Conservation (phyloP, 345 rosid genomes). For the Gossypioides kirkii region DNA sequence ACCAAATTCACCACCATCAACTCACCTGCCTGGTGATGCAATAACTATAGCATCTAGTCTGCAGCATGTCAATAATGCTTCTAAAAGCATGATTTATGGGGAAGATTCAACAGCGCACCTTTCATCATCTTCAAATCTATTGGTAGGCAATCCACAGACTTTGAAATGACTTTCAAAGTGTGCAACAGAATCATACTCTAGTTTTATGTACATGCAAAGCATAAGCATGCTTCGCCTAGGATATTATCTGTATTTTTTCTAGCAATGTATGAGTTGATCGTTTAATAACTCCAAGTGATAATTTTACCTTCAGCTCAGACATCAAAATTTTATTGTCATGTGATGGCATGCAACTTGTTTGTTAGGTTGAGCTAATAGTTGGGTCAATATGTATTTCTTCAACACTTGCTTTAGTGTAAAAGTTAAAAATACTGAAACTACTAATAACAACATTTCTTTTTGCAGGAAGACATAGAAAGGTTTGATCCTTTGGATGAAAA, state of each 20-base stretch:
- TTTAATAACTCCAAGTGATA: not conserved
- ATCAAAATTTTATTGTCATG: not conserved
- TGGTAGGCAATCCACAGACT: conserved; percentile 33
- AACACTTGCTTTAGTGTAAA: not conserved
- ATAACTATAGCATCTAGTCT: conserved; percentile 36
- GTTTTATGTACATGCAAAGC: not conserved
- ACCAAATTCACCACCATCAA: conserved; percentile 60
- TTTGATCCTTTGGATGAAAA: conserved; percentile 56
- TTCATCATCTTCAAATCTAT: conserved; percentile 41
- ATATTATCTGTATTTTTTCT: conserved; percentile 1
- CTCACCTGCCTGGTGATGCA: conserved; percentile 67
- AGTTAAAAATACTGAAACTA: not conserved
- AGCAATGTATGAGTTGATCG: not conserved
- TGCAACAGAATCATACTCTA: not conserved
- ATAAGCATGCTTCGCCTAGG: not conserved
- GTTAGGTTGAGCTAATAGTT: conserved; percentile 1
- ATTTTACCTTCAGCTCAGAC: not conserved
- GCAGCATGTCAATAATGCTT: conserved; percentile 34
- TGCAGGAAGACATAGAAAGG: conserved; percentile 61
- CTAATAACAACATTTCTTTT: conserved; percentile 10
- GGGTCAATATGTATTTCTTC: not conserved
- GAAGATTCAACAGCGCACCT: conserved; percentile 41
- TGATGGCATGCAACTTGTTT: not conserved
- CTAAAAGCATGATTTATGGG: conserved; percentile 42
- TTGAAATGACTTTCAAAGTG: not conserved